Conservation (phyloP, 2,329 filamentous ascomycete genomes). For the Xylaria sp. region DNA sequence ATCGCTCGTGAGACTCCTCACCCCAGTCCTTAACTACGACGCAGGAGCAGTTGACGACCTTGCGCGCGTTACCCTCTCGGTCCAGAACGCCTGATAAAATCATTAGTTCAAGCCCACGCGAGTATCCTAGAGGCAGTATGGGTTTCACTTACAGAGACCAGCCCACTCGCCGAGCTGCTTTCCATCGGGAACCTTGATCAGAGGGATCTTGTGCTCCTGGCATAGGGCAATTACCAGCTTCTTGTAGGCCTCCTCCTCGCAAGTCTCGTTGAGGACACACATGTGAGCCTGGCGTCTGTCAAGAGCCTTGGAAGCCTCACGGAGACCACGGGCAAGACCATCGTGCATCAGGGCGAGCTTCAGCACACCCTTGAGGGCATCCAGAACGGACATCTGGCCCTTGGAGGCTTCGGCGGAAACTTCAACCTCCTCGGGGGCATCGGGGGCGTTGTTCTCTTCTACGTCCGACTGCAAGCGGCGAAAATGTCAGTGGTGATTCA, state of each 20-base stretch:
- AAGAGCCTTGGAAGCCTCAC: conserved; percentile 97
- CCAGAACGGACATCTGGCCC: conserved; percentile 96
- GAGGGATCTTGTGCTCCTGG: conserved; percentile 99
- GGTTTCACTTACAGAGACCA: conserved; percentile 91
- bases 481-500: conserved; percentile 32
- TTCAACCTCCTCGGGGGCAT: conserved; percentile 88
- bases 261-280: conserved; percentile 99
- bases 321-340: conserved; percentile 96
- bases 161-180: conserved; percentile 99
- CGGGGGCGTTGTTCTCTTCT: conserved; percentile 96
- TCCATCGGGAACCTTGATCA: conserved; percentile 99
- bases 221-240: conserved; percentile 99
- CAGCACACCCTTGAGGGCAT: conserved; percentile 98
- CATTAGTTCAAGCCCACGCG: conserved; percentile 40
- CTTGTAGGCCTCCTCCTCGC: conserved; percentile 99
- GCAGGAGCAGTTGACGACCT: conserved; percentile 99
- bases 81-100: conserved; percentile 81
- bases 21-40: conserved; percentile 99
- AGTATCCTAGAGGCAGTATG: neutral
- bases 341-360: conserved; percentile 99
- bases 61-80: conserved; percentile 98
- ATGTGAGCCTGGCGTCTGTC: conserved; percentile 99
- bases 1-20: conserved; percentile 99
- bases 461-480: conserved; percentile 82
- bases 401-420: conserved; percentile 89